Percentiles rank a stretch among this genome's conserved stretches.
Evolutionary conservation across 208 protist species (phyloP).

Genomic region (Wallacemonas collosoma): DNA sequence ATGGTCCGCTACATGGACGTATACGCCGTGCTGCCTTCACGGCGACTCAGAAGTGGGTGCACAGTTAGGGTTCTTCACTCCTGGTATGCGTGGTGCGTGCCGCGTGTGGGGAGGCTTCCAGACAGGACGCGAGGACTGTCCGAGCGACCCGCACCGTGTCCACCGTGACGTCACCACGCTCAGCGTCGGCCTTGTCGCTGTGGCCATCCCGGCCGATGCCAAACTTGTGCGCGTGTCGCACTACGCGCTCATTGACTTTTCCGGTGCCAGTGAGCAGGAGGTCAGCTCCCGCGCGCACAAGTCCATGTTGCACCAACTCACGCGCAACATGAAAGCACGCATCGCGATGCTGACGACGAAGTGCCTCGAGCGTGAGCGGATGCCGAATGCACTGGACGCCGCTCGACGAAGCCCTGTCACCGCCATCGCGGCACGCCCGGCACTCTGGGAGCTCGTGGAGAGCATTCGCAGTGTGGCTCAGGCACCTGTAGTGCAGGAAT

Average conservation of each 20-base stretch:
- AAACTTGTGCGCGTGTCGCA: conserved; percentile 26
- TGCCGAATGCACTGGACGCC: not conserved
- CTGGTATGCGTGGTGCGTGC: conserved; percentile 28
- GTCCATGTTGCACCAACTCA: conserved; percentile 9
- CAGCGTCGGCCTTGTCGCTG: conserved; percentile 33
- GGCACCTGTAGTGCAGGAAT: not conserved
- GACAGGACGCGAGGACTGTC: not conserved
- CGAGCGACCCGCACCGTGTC: conserved; percentile 16
- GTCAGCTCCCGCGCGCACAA: not conserved
- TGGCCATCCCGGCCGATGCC: conserved; percentile 35
- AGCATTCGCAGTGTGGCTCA: conserved; percentile 8
- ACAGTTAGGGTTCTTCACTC: conserved; percentile 36
- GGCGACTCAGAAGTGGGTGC: conserved; percentile 19
- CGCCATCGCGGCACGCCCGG: not conserved
- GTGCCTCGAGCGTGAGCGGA: not conserved
- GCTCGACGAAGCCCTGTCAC: not conserved
- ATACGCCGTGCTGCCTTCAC: conserved; percentile 12
- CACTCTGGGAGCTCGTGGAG: not conserved
- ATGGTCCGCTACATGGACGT: conserved; percentile 19
- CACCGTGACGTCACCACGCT: conserved; percentile 21
- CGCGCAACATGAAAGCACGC: conserved; percentile 4
- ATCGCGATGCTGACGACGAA: not conserved
- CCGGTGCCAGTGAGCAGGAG: not conserved
- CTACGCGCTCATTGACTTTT: conserved; percentile 31
- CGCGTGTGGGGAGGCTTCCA: conserved; percentile 30